Evolutionary conservation across 2,329 filamentous ascomycete species (phyloP), one percentile per base, ranked within the genome.

Genomic region (Pyrenophora tritici-repentis): DNA sequence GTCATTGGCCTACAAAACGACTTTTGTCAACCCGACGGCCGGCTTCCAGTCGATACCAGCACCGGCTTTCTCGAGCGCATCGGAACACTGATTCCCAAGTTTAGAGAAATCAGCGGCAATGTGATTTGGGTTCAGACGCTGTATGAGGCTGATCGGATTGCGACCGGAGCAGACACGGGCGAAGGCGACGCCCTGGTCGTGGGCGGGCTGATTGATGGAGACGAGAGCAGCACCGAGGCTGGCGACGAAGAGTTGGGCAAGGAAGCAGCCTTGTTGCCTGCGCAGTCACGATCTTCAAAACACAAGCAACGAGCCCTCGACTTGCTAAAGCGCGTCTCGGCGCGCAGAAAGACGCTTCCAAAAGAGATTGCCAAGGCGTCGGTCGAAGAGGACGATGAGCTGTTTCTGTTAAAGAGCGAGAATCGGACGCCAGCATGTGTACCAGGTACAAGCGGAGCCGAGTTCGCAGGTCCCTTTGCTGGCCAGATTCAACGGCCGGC

Each of bases 1-100:
- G 77, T 95, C 14, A 81, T 97, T 58, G 93, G 96, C 66, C 83
- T 96, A 31, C 94, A 97, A 68, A 91, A 95, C 64, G 93, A 97
- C 71, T 96, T 97, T 66, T 76, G 95, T 50, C 80, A 84, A 6
- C 75, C 83, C 1, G 80, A 84, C 42, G 88, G 89, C 47, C 83
- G 85, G 20, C 75, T 97, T 16, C 82, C 85, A 10, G 83, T 92
- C 42, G 77, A 78, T 31, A 81, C 84, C 36, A 84, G 86, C 3
- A 74, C 81, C 3, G 83, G 84, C 8, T 90, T 92, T 55, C 72
- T 94, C 37, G 80, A 87, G 33, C 84, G 83, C 22, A 83, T 91
- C 35, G 76, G 85, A 16, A 74, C 81, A 6, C 78, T 97, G 2
- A 86, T 87, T 35, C 81, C 83, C 9, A 82, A 82, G 13, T 96